Evolutionary conservation across 352 stramenopile genomes (phyloP).

Genomic region (Peronospora destructor): DNA sequence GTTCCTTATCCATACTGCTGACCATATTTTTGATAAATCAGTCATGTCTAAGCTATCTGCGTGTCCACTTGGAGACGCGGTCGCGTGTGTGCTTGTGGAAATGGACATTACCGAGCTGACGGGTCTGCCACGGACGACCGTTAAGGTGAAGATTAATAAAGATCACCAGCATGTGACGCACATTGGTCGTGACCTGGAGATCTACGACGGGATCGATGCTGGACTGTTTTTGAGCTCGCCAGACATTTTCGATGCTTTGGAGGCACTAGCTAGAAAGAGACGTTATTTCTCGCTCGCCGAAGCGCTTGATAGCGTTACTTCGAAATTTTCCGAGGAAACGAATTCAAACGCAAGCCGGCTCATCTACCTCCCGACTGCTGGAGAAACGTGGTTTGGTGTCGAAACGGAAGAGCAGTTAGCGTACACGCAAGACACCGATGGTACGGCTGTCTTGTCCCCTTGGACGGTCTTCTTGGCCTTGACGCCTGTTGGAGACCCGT

Average conservation of each 20-base stretch:
- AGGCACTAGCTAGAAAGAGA: slow-evolving; percentile 51
- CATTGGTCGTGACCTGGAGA: slow-evolving; percentile 46
- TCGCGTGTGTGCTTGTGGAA: slow-evolving; percentile 70
- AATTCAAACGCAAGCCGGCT: slow-evolving; percentile 42
- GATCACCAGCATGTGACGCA: slow-evolving; percentile 47
- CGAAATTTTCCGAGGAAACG: slow-evolving; percentile 4
- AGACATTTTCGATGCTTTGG: slow-evolving; percentile 60
- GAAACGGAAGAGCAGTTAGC: slow-evolving; percentile 76
- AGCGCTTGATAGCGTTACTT: slow-evolving; percentile 62
- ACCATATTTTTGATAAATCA: slow-evolving; percentile 83
- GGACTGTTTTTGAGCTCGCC: slow-evolving; percentile 67
- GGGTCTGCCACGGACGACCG: slow-evolving; percentile 47
- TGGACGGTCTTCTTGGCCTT: slow-evolving; percentile 76
- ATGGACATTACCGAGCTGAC: slow-evolving; percentile 57
- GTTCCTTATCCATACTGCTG: slow-evolving; percentile 80
- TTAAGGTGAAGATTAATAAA: slow-evolving; percentile 54
- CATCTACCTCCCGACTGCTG: slow-evolving; percentile 53
- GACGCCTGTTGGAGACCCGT: slow-evolving; percentile 39
- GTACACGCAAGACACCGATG: slow-evolving; percentile 69
- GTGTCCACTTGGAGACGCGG: slow-evolving; percentile 45
- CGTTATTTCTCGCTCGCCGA: slow-evolving; percentile 72
- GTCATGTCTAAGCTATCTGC: slow-evolving; percentile 61
- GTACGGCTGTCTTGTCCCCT: slow-evolving; percentile 52
- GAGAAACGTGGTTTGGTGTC: slow-evolving; percentile 79
- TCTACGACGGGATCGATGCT: slow-evolving; percentile 63